Evolutionary conservation across 257 asterid genomes (phyloP), one percentile per base, ranked within the genome.

Genomic region (Eustoma russellianum): DNA sequence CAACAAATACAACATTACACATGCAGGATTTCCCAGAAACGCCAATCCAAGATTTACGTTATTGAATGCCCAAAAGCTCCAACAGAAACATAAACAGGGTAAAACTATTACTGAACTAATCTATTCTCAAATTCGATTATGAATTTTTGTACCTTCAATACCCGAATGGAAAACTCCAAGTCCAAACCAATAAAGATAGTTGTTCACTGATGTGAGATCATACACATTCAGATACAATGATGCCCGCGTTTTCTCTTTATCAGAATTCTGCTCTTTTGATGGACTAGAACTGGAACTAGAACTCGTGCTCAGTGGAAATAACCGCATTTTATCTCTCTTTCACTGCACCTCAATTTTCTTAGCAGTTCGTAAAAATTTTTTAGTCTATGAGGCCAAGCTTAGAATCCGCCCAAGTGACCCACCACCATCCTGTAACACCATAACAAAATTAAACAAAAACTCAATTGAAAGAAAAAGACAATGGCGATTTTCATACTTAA

Each of bases 81-180:
- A n/a, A n/a, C n/a, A n/a, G n/a, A n/a, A n/a, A n/a, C n/a, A n/a
- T n/a, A n/a, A n/a, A n/a, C n/a, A n/a, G n/a, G n/a, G n/a, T n/a
- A n/a, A 38, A 38, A 38, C 12, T 7, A 38, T 2, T 38, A 2
- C 43, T 38, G 7, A 38, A 38, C 43, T 10, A 38, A 38, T 38
- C 12, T 5, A 38, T 38, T 10, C 5, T 7, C 43, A 38, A 38
- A 43, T 24, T 46, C 13, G 30, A 24, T 4, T 24, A 19, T 19
- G 30, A 24, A 24, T 24, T 24, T 24, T 24, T 24, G 35, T 87
- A 87, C 96, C 94, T 87, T 87, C 93, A 69, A 87, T 79, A 30
- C 96, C 96, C 11, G 96, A 83, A 74, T 83, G 96, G 66, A 79
- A 87, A 59, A 87, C 79, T 44, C 96, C 96, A 35, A 82, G 74